phyloP scores from a whole-genome alignment of 2,329 filamentous ascomycete species.

The Apiospora pterosperma region DNA sequence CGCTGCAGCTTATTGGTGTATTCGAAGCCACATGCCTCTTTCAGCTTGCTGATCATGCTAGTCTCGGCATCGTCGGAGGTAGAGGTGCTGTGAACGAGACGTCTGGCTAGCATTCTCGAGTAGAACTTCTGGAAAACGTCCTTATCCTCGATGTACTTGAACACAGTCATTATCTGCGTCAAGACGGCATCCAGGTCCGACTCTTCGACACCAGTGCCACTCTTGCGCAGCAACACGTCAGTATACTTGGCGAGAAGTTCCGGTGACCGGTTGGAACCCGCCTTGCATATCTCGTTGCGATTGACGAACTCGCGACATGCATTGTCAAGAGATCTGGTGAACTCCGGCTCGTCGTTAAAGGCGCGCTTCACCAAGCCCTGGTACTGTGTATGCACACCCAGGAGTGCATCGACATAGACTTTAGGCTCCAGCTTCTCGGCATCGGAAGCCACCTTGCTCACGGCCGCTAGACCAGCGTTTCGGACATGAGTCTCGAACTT shows the following conservation, averaged over 20 bases:
- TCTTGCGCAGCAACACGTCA: slow-evolving; percentile 89
- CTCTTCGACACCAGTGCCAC: slow-evolving; percentile 88
- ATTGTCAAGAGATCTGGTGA: slow-evolving; percentile 93
- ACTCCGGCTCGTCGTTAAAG: slow-evolving; percentile 94
- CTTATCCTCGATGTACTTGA: slow-evolving; percentile 99
- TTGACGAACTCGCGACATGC: slow-evolving; percentile 98
- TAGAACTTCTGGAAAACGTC: slow-evolving; percentile 99
- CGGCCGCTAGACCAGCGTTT: slow-evolving; percentile 81
- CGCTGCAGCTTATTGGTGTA: slow-evolving; percentile 99
- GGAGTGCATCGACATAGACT: slow-evolving; percentile 89
- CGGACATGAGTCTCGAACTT: slow-evolving; percentile 92
- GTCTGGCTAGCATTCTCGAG: slow-evolving; percentile 91
- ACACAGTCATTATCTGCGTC: slow-evolving; percentile 96
- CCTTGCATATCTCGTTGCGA: slow-evolving; percentile 92
- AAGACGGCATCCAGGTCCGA: slow-evolving; percentile 87
- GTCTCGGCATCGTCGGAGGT: slow-evolving; percentile 97
- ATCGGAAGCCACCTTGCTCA: slow-evolving; percentile 85
- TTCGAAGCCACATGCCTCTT: slow-evolving; percentile 97
- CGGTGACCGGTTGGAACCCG: slow-evolving; percentile 88
- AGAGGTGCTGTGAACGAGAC: slow-evolving; percentile 90
- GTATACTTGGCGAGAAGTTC: slow-evolving; percentile 95
- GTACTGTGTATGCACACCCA: slow-evolving; percentile 94
- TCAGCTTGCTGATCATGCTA: slow-evolving; percentile 98
- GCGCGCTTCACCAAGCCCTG: slow-evolving; percentile 86
- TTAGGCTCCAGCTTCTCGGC: slow-evolving; percentile 92